phyloP scores from a whole-genome alignment of 371 early-diverging fungal species.

The Dinochytrium kinnereticum region DNA sequence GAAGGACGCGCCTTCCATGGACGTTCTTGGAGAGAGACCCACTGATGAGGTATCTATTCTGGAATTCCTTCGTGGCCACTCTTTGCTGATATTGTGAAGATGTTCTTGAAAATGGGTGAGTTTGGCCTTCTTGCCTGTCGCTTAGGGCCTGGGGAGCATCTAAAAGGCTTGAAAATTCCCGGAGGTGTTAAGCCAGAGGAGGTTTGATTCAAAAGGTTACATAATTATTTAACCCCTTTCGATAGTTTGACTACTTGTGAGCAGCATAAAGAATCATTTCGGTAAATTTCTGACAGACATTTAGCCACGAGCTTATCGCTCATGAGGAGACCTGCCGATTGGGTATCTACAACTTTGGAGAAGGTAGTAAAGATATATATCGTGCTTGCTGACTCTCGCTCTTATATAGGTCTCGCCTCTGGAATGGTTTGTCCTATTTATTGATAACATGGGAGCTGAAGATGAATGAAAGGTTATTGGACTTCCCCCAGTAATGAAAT shows the following conservation, averaged over 20 bases:
- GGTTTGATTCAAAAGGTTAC: background rate
- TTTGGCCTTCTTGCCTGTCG: conserved; percentile 50
- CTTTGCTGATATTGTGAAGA: background rate
- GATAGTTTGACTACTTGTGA: conserved; percentile 50
- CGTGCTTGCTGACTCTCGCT: background rate
- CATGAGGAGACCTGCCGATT: conserved; percentile 50
- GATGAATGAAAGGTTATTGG: conserved; percentile 44
- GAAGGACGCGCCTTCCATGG: conserved; percentile 51
- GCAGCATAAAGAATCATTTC: too few relatives aligned
- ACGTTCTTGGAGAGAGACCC: conserved; percentile 57
- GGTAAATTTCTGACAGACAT: background rate
- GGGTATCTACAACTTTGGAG: conserved; percentile 47
- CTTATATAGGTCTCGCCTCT: conserved; percentile 34
- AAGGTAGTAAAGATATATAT: conserved; percentile 19
- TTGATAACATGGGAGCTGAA: too few relatives aligned
- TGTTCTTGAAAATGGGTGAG: conserved; percentile 57
- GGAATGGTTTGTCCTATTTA: conserved; percentile 36
- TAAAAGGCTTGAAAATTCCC: conserved; percentile 52
- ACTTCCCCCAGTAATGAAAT: conserved; percentile 65
- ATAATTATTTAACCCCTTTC: background rate
- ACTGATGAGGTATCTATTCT: conserved; percentile 42
- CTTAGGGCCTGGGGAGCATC: conserved; percentile 57
- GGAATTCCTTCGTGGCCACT: background rate
- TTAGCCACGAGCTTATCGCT: conserved; percentile 53
- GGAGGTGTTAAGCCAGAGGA: conserved; percentile 57